phyloP scores from a whole-genome alignment of 73 alveolate genomes.

The Tetrahymena borealis region DNA sequence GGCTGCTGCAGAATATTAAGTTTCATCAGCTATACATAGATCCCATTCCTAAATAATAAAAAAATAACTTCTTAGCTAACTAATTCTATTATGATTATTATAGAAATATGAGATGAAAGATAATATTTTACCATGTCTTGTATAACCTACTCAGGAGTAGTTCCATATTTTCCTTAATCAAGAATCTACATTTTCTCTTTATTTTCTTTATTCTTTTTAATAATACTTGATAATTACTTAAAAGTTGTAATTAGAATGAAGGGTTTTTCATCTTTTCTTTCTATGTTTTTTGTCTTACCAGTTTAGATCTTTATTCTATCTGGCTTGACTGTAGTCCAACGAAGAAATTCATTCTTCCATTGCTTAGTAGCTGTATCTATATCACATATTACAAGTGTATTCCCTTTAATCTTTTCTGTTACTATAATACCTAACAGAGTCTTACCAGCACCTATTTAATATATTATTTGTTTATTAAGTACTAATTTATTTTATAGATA shows the following conservation, averaged over 20 bases:
- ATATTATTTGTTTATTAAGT: neutral
- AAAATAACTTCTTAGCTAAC: neutral
- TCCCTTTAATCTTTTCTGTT: constrained; percentile 20
- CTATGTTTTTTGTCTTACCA: neutral
- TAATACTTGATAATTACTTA: neutral
- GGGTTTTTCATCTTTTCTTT: neutral
- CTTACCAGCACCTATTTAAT: constrained; percentile 32
- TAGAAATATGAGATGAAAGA: too few relatives aligned
- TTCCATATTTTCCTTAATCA: neutral
- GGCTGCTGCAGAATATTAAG: neutral
- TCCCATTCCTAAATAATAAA: neutral
- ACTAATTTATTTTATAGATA: neutral
- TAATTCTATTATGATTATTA: too few relatives aligned
- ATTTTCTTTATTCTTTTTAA: neutral
- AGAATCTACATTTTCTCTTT: neutral
- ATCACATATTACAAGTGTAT: constrained; percentile 35
- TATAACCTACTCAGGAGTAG: neutral
- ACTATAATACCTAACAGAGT: constrained; percentile 32
- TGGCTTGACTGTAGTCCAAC: neutral
- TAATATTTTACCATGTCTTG: neutral
- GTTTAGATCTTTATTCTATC: neutral
- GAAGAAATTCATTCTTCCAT: constrained; percentile 28
- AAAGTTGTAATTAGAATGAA: neutral
- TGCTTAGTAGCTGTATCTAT: constrained; percentile 14
- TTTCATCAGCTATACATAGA: neutral